phyloP scores from a whole-genome alignment of 495 filamentous ascomycete species.

The Penicillium goetzii region DNA sequence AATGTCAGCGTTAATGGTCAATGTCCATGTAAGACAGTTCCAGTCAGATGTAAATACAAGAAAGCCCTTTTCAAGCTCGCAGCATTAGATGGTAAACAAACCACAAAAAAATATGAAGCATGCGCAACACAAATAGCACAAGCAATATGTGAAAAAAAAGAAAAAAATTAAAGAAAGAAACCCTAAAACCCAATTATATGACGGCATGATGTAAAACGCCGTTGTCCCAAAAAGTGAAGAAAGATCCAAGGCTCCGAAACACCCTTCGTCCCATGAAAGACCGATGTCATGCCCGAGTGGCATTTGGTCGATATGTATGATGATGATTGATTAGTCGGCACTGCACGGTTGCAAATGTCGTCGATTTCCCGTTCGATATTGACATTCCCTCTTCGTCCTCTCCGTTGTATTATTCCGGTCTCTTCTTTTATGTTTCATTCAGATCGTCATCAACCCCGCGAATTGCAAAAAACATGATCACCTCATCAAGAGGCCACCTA shows the following conservation, averaged over 20 bases:
- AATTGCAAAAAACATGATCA: background rate
- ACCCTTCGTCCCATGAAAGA: conserved; percentile 6
- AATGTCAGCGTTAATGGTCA: conserved; percentile 9
- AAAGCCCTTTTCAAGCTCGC: background rate
- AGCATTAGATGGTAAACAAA: conserved; percentile 9
- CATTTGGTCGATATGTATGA: conserved; percentile 11
- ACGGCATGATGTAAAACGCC: conserved; percentile 3
- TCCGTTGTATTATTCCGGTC: background rate
- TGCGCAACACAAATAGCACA: background rate
- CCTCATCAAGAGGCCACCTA: background rate
- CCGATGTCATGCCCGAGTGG: conserved; percentile 1
- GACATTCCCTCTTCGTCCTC: background rate
- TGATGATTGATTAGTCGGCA: conserved; percentile 11
- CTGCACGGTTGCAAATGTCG: conserved; percentile 10
- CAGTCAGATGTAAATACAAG: conserved; percentile 8
- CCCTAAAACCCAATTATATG: background rate
- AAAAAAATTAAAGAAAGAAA: background rate
- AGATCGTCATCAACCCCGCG: background rate
- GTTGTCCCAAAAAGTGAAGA: background rate
- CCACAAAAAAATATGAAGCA: background rate
- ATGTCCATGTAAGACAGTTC: conserved; percentile 7
- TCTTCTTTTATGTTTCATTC: conserved; percentile 6
- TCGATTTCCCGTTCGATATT: conserved; percentile 11
- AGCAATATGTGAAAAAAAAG: conserved; percentile 1
- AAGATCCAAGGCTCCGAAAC: conserved; percentile 10